Conservation (phyloP, 2,329 filamentous ascomycete species). For the Myriosclerotinia duriaeana region DNA sequence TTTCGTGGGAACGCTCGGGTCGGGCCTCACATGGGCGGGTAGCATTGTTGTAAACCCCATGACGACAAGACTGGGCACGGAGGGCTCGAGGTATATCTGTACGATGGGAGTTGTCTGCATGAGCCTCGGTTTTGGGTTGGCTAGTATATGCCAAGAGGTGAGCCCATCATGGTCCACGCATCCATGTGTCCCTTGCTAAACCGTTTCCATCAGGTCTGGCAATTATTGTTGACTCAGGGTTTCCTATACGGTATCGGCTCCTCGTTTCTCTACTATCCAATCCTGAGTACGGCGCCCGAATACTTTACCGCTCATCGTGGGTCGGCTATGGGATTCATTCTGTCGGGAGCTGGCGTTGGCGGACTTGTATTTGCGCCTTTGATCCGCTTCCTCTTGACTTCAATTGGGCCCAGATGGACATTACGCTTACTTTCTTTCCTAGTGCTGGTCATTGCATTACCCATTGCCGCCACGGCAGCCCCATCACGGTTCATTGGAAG, state of each 20-base stretch:
- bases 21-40: conserved; percentile 53
- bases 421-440: conserved; percentile 45
- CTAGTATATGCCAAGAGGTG: conserved; percentile 40
- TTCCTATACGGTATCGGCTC: conserved; percentile 48
- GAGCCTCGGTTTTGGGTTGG: conserved; percentile 47
- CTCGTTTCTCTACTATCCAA: conserved; percentile 45
- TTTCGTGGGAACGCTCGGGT: conserved; percentile 51
- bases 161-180: neutral
- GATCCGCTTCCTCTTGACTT: conserved; percentile 45
- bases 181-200: neutral
- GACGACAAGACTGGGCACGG: conserved; percentile 46
- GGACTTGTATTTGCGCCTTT: conserved; percentile 46
- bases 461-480: conserved; percentile 45
- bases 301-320: conserved; percentile 51
- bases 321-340: conserved; percentile 48
- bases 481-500: conserved; percentile 44
- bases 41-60: conserved; percentile 51
- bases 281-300: conserved; percentile 49
- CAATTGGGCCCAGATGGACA: conserved; percentile 48
- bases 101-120: conserved; percentile 46
- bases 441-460: conserved; percentile 43
- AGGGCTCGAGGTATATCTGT: conserved; percentile 43
- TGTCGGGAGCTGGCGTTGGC: conserved; percentile 46
- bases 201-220: conserved; percentile 41
- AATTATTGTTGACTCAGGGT: conserved; percentile 49